Base-by-base conservation (phyloP, 192 early-diverging fungal genomes). In the Gamsiella multidivaricata region DNA sequence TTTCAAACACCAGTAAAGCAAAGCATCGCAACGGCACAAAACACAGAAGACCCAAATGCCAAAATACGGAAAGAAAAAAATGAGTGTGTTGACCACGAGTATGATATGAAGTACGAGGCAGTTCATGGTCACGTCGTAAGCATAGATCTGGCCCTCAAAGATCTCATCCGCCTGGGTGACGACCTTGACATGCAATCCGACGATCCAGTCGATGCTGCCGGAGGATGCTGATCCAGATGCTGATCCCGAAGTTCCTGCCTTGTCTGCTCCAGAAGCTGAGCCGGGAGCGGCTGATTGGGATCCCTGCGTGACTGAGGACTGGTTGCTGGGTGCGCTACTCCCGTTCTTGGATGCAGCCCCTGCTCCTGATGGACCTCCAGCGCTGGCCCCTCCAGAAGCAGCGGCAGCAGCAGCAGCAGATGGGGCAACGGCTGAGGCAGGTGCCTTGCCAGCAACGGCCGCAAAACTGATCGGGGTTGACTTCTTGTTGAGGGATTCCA, bases 41-140 rank as follows among this genome's bases (percentile, higher is more conserved):
- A 43, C 22, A 18, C 15, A 68, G 23, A 43, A 34, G 37, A 45
- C 14, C 29, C 39, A 3, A 54, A 43, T 17, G 12, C 18, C 15
- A 29, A 50, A 39, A 61, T 36, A 20, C 45, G 34, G 1, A 57
- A 59, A 37, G 3, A 11, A 37, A 73, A 52, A 54, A 59, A 50
- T 18, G 28, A 39, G 37, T 25, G 45, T 53, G 20, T 64, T 28
- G 69, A 65, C 59, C 54, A 74, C 56, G 81, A 82, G 86, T 81
- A 79, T 83, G 88, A 86, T 89, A 87, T 90, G 82, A 80, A 90
- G 82, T 54, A 84, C 89, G 76, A 90, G 53, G 61, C 85, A 87
- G 71, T 88, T 89, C 33, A 85, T 89, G 34, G 72, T 84, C 37
- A 75, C 49, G 74, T 90, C 89, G 51, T 83, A 85, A 3, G 89